Percentiles rank a stretch among this genome's conserved stretches.
phyloP scores from a whole-genome alignment of 495 filamentous ascomycete genomes.

The Tuber brumale region DNA sequence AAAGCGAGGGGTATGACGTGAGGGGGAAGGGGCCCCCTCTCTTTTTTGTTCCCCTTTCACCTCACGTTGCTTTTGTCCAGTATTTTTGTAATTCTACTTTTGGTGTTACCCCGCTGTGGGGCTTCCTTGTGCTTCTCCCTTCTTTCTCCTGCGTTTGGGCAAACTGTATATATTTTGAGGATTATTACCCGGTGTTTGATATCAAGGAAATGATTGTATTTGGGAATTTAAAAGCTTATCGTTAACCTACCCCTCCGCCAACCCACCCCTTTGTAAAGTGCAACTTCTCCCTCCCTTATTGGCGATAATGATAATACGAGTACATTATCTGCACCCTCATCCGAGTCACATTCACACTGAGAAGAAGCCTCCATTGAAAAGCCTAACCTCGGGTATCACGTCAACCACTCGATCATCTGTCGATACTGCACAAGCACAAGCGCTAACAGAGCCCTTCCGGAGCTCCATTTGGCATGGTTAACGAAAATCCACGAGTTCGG shows the following conservation, averaged over 20 bases:
- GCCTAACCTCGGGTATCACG: no score
- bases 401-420: no score
- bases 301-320: no score
- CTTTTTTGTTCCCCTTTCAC: not conserved
- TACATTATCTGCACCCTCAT: no score
- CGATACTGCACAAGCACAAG: no score
- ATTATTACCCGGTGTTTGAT: not conserved
- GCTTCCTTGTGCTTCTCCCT: not conserved
- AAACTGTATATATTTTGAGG: not conserved
- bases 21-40: not conserved
- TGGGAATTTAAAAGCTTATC: not conserved
- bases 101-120: not conserved
- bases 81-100: not conserved
- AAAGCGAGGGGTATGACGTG: not conserved
- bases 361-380: no score
- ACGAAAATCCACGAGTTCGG: no score
- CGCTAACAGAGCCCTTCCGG: no score
- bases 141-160: not conserved
- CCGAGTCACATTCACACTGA: not conserved
- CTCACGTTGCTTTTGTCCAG: not conserved
- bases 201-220: not conserved
- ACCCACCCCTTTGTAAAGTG: not conserved
- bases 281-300: not conserved
- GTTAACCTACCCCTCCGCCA: not conserved
- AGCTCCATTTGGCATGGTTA: no score